Conservation (phyloP, 2,329 filamentous ascomycete species). For the Aspergillus tamarii region DNA sequence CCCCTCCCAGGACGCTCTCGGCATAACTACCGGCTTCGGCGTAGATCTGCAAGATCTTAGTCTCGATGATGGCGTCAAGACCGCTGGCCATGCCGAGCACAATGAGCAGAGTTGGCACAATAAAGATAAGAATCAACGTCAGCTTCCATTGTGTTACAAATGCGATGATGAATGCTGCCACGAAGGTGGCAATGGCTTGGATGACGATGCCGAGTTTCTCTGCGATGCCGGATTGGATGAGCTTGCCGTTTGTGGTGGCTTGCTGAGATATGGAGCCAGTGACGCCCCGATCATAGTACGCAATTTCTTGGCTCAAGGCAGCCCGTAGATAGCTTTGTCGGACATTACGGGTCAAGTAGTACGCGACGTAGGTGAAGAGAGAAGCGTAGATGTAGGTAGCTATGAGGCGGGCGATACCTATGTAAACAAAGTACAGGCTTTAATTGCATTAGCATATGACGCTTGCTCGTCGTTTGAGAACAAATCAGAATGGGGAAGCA, state of each 20-base stretch:
- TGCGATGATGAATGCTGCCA: conserved; percentile 26
- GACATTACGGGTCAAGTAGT: conserved; percentile 12
- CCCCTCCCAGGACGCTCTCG: conserved; percentile 18
- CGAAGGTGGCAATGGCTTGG: conserved; percentile 24
- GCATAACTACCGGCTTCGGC: conserved; percentile 24
- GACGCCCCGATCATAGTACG: conserved; percentile 31
- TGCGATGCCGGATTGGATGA: conserved; percentile 23
- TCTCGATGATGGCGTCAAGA: conserved; percentile 25
- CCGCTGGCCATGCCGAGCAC: conserved; percentile 7
- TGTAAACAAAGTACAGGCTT: conserved; percentile 38
- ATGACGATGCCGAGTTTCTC: conserved; percentile 28
- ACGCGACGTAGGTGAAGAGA: conserved; percentile 22
- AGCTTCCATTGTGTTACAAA: conserved; percentile 30
- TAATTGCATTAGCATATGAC: too few species aligned
- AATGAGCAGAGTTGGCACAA: conserved; percentile 22
- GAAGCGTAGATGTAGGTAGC: conserved; percentile 33
- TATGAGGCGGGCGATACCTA: conserved; percentile 40
- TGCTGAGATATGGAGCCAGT: conserved; percentile 33
- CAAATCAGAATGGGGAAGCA: conserved; percentile 13
- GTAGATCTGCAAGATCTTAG: conserved; percentile 24
- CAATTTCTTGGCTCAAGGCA: conserved; percentile 36
- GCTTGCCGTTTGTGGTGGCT: conserved; percentile 32
- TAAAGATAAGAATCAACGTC: conserved; percentile 25
- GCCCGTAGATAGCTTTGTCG: conserved; percentile 17
- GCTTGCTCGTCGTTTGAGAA: neutral